Percentiles rank a stretch among this genome's conserved stretches.
Conservation (phyloP, 306 rosid species). For the Inga leiocalycina region DNA sequence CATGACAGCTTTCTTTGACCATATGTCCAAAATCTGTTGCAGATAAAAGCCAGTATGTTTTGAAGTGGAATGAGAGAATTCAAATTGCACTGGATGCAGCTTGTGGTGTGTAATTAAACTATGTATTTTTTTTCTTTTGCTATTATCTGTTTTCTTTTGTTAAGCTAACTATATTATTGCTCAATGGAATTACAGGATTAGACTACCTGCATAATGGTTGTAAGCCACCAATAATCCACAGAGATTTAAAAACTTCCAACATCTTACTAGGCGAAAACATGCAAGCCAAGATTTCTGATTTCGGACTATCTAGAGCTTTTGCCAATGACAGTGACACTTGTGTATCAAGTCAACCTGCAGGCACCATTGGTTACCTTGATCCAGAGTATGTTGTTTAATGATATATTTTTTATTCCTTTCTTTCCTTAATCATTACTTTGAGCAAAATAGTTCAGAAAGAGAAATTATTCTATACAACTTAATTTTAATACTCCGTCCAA, state of each 20-base stretch:
- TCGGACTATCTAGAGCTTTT: background rate
- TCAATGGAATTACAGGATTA: background rate
- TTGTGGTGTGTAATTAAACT: slow-evolving; percentile 2
- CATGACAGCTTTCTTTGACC: background rate
- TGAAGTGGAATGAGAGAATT: slow-evolving; percentile 7
- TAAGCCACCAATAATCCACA: background rate
- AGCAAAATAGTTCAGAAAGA: background rate
- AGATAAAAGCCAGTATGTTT: background rate
- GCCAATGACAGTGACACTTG: background rate
- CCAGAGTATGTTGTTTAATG: background rate
- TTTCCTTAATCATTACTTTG: background rate
- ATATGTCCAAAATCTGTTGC: background rate
- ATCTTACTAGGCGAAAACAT: background rate
- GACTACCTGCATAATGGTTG: background rate
- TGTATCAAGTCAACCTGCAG: background rate
- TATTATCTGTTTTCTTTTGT: background rate
- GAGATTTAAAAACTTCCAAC: background rate
- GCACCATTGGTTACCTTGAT: background rate
- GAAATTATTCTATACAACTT: background rate
- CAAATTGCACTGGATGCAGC: slow-evolving; percentile 31
- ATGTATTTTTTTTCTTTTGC: background rate
- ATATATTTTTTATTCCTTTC: background rate
- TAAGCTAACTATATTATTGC: background rate
- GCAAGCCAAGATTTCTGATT: background rate
- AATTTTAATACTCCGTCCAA: background rate